Evolutionary conservation across 192 early-diverging fungal genomes (phyloP).

Genomic region (Anaeromyces robustus): DNA sequence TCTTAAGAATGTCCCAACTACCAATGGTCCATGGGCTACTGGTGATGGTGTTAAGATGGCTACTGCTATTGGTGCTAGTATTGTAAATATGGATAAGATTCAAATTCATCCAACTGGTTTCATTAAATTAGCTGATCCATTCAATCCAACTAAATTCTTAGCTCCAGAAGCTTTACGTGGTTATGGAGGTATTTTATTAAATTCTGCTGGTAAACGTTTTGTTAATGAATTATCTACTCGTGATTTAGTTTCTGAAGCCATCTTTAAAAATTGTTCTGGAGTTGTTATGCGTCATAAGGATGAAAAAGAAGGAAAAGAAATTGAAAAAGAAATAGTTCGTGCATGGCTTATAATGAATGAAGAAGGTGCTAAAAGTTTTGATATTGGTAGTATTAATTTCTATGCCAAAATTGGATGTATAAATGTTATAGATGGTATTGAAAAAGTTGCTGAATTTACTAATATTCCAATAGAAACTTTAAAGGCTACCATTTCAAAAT

Average conservation of each 20-base stretch:
- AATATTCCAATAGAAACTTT: background rate
- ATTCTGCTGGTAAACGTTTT: slow-evolving; percentile 1
- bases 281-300: background rate
- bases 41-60: background rate
- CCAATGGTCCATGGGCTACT: background rate
- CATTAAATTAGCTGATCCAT: slow-evolving; percentile 2
- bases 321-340: background rate
- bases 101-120: slow-evolving; percentile 3
- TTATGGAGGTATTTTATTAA: slow-evolving; percentile 4
- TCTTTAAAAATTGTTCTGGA: background rate
- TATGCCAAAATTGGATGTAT: background rate
- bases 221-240: slow-evolving; percentile 1
- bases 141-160: slow-evolving; percentile 1
- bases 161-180: slow-evolving; percentile 5
- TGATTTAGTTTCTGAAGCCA: background rate
- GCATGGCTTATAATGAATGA: background rate
- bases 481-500: background rate
- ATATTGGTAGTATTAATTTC: background rate
- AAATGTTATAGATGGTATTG: background rate
- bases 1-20: background rate
- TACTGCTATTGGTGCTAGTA: background rate
- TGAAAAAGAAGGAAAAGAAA: background rate
- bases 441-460: background rate
- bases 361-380: background rate
- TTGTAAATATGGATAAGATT: background rate